These are phyloP conservation scores for Potentilla sterilis DNA, from an alignment of 306 rosid species.

Conservation along the genomic window DNA sequence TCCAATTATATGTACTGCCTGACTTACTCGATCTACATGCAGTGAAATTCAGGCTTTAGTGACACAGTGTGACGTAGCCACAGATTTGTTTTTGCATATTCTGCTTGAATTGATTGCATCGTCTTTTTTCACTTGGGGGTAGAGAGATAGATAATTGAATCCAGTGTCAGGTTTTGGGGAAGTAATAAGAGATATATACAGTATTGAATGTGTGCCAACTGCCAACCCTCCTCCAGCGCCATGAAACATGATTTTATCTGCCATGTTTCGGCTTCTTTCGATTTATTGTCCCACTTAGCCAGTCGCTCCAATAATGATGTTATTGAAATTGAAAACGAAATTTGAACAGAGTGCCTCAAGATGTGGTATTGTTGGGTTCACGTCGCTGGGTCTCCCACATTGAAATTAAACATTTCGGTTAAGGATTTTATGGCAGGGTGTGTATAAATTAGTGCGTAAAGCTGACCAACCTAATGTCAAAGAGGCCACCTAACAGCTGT, in stretches of 20 bases:
- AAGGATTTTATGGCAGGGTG: not conserved
- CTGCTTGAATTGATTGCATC: not conserved
- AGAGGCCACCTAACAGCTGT: too few relatives aligned
- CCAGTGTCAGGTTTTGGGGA: conserved; percentile 22
- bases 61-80: not conserved
- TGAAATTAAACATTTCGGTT: not conserved
- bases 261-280: not conserved
- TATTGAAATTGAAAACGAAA: not conserved
- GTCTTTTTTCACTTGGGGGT: not conserved
- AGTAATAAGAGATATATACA: not conserved
- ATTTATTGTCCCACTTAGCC: not conserved
- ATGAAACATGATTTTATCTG: not conserved
- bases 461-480: too few relatives aligned
- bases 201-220: not conserved
- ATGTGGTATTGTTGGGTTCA: not conserved
- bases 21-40: not conserved
- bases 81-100: not conserved
- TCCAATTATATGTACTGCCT: too few relatives aligned
- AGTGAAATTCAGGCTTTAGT: not conserved
- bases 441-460: too few relatives aligned
- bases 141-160: not conserved
- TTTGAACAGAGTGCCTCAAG: not conserved
- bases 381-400: not conserved
- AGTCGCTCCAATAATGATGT: not conserved
- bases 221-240: not conserved